A percentile compares a stretch with the other conserved stretches of the same genome.
Conservation (phyloP, 2,329 filamentous ascomycete species). For the Cercospora sp. region DNA sequence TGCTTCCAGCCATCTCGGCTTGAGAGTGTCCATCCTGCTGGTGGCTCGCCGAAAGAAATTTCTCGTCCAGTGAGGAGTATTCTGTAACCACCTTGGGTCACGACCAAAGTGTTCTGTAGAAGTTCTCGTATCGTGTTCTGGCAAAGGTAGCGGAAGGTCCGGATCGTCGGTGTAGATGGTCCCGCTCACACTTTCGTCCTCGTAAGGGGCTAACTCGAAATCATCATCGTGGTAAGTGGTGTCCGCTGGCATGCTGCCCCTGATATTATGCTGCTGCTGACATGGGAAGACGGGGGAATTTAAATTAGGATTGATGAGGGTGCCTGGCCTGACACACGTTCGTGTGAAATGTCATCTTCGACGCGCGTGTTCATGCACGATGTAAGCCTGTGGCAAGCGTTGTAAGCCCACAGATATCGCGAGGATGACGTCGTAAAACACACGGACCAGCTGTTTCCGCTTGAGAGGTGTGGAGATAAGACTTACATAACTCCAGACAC, state of each 20-base stretch:
- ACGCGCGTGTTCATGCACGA: neutral
- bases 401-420: neutral
- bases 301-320: neutral
- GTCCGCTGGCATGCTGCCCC: slow-evolving; percentile 6
- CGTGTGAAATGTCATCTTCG: neutral
- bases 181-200: slow-evolving; percentile 10
- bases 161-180: slow-evolving; percentile 18
- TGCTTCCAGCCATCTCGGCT: slow-evolving; percentile 21
- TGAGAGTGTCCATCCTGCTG: slow-evolving; percentile 19
- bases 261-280: neutral
- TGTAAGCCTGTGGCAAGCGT: neutral
- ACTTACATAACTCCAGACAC: neutral
- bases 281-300: neutral
- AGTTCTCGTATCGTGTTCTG: slow-evolving; percentile 3
- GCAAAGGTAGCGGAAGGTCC: slow-evolving; percentile 18
- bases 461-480: neutral
- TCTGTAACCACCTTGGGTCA: slow-evolving; percentile 20
- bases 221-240: slow-evolving; percentile 21
- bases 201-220: slow-evolving; percentile 22
- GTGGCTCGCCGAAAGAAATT: slow-evolving; percentile 17
- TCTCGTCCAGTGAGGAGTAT: slow-evolving; percentile 18
- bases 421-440: neutral
- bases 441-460: neutral
- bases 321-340: neutral
- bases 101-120: neutral